Evolutionary conservation across 257 asterid genomes (phyloP).

Genomic region (Linaria vulgaris): DNA sequence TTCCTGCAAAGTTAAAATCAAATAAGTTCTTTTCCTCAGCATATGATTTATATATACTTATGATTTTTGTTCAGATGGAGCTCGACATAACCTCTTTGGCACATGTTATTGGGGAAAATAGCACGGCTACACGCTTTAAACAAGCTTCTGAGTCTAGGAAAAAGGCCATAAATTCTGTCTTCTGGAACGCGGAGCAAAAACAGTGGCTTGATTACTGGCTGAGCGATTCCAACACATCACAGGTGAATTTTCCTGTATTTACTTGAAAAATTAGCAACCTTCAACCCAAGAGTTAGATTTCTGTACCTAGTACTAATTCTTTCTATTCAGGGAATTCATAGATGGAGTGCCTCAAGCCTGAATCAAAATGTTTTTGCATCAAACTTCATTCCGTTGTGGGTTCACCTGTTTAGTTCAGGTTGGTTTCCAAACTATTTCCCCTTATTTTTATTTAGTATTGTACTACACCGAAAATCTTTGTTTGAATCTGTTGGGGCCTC

Average conservation of each 20-base stretch:
- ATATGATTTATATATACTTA: conserved; percentile 1
- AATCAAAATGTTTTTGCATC: conserved; percentile 63
- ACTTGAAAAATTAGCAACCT: too few species aligned
- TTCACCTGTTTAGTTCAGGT: conserved; percentile 66
- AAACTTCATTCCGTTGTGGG: conserved; percentile 86
- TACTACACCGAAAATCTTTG: too few species aligned
- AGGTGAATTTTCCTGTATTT: conserved; percentile 46
- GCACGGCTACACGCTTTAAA: conserved; percentile 33
- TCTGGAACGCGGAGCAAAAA: conserved; percentile 68
- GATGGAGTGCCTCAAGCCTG: conserved; percentile 62
- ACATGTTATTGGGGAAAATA: conserved; percentile 46
- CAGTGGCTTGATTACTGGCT: conserved; percentile 98
- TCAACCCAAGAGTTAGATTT: background rate
- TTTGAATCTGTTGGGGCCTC: too few species aligned
- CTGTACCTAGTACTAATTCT: conserved; percentile 12
- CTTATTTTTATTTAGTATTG: background rate
- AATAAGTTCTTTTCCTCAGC: background rate
- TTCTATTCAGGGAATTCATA: conserved; percentile 44
- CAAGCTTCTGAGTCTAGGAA: conserved; percentile 61
- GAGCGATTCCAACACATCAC: conserved; percentile 23
- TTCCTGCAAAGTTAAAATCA: conserved; percentile 1
- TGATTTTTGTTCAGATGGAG: conserved; percentile 64
- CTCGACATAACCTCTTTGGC: conserved; percentile 70
- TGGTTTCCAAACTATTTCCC: too few species aligned
- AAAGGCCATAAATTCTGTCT: conserved; percentile 58